Evolutionary conservation across 2,329 filamentous ascomycete genomes (phyloP), one percentile per base, ranked within the genome.

Genomic region (Thielaviopsis ethacetica): DNA sequence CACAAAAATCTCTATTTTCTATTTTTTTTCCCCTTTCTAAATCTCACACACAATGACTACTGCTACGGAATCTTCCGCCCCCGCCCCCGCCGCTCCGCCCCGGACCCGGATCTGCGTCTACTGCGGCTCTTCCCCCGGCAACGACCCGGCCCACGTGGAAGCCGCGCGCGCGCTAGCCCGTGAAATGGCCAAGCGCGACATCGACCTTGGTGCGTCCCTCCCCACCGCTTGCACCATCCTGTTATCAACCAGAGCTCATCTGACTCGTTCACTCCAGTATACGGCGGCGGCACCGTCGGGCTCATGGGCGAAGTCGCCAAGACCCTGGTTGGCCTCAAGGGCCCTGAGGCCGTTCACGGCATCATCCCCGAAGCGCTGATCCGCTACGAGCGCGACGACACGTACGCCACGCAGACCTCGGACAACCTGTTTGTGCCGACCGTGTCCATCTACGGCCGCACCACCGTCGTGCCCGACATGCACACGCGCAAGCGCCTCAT

Each of bases 271-370:
- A 56, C 53, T n/a, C 56, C 52, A 82, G 90, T 97, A 63, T 98
- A 97, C 71, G 93, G 93, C 65, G 93, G 93, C 65, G 93, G 93
- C 67, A 97, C 91, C 2, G 83, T 89, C 44, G 93, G 93, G 10
- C 79, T 98, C 53, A 98, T 98, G 93, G 93, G 93, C 68, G 90
- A 96, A 69, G 72, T 97, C 12, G 89, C 93, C 53, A 85, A 85
- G 66, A 91, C 88, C 0, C 83, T 98, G 27, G 89, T 94, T 64
- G 78, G 85, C 0, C 81, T 96, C 63, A 83, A 84, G 5, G 91
- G 93, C 2, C 88, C 91, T 0, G 71, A 83, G 56, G 74, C 85
- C 13, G 93, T 97, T 17, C 91, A 96, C 73, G 93, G 93, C 67
- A 87, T 98, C 69, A 96, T 98, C 66, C 93, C 93, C 5, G 80